phyloP scores from a whole-genome alignment of 2,329 filamentous ascomycete genomes.

The Aspergillus sp. region DNA sequence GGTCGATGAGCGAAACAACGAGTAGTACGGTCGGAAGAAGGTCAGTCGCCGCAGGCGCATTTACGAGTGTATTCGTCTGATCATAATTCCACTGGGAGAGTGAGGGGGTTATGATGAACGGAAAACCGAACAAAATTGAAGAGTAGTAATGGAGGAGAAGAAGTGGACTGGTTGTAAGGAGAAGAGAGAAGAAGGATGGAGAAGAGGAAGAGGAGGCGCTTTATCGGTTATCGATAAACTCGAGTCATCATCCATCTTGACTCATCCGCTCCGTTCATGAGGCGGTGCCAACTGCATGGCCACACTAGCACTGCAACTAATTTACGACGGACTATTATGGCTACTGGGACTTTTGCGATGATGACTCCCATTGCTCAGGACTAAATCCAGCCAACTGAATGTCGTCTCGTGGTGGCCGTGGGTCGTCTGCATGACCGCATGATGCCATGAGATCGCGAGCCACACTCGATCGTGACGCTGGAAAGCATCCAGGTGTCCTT shows the following conservation, averaged over 20 bases:
- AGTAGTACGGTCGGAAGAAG: constrained; percentile 23
- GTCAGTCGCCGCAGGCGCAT: constrained; percentile 35
- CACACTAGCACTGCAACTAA: no score
- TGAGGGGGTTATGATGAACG: neutral
- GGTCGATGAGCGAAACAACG: neutral
- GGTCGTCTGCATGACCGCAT: neutral
- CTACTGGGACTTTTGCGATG: no score
- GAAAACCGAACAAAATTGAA: constrained; percentile 1
- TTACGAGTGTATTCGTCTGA: constrained; percentile 44
- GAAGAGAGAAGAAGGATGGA: neutral
- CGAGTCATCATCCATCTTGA: constrained; percentile 23
- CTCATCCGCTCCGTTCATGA: neutral
- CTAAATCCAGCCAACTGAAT: no score
- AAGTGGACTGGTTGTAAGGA: neutral
- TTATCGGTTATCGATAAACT: constrained; percentile 31
- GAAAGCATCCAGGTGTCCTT: neutral
- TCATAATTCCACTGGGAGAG: constrained; percentile 33
- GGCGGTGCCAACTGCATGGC: no score
- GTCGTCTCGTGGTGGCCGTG: no score
- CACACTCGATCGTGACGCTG: neutral
- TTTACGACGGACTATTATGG: no score
- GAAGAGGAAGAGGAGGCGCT: constrained; percentile 15
- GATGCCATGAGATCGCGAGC: neutral
- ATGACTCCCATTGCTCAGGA: no score
- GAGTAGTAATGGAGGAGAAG: neutral